A percentile compares a stretch with the other conserved stretches of the same genome.
phyloP scores from a whole-genome alignment of 768 basidiomycete genomes.

The Cyclocybe cylindracea region DNA sequence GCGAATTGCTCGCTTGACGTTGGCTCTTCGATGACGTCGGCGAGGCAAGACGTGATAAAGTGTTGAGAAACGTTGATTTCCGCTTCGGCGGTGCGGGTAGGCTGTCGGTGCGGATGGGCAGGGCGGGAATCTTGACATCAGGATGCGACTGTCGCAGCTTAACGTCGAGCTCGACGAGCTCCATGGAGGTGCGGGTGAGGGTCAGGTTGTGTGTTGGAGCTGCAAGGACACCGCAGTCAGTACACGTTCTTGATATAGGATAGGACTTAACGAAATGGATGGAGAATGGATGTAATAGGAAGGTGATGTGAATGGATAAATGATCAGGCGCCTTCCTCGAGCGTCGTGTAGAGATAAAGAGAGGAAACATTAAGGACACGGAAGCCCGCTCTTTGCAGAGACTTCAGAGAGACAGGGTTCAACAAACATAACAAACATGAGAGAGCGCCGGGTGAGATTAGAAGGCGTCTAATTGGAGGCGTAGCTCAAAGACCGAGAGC shows the following conservation, averaged over 20 bases:
- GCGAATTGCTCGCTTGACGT: slow-evolving; percentile 33
- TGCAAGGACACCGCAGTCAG: slow-evolving; percentile 34
- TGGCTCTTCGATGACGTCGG: slow-evolving; percentile 59
- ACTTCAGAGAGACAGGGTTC: no score
- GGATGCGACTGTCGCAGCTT: slow-evolving; percentile 74
- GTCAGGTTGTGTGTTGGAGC: slow-evolving; percentile 91
- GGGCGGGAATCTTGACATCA: slow-evolving; percentile 52
- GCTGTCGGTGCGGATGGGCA: slow-evolving; percentile 59
- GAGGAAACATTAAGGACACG: no score
- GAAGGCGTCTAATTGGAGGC: no score
- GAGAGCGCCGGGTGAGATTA: no score
- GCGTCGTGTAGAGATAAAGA: no score
- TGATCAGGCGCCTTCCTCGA: no score
- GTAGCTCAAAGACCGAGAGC: no score
- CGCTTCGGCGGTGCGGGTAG: slow-evolving; percentile 67
- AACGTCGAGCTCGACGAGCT: slow-evolving; percentile 79
- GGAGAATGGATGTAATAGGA: not conserved
- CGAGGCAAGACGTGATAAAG: slow-evolving; percentile 80
- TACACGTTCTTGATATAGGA: slow-evolving; percentile 15
- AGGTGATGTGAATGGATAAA: not conserved
- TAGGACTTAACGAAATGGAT: not conserved
- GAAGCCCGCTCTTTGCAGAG: no score
- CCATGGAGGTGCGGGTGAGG: slow-evolving; percentile 73
- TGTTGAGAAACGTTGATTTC: slow-evolving; percentile 84
- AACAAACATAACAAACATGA: no score